Conservation (phyloP, 75 land plant genomes). For the Selaginella moellendorffii region DNA sequence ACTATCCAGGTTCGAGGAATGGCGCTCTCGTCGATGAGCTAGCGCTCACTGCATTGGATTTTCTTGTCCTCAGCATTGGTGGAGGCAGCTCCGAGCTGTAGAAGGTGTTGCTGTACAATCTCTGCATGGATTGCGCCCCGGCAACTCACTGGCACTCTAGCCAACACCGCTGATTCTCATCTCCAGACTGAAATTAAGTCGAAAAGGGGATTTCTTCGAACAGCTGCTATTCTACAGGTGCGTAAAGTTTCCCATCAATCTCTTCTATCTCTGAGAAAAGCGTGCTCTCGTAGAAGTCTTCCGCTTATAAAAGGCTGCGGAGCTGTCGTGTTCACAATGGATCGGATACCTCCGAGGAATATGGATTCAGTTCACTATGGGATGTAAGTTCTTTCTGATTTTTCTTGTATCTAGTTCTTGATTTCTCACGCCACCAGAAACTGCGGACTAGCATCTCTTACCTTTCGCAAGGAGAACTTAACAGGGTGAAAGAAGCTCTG, state of each 20-base stretch:
- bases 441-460: slow-evolving; percentile 60
- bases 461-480: slow-evolving; percentile 48
- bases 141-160: slow-evolving; percentile 56
- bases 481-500: slow-evolving; percentile 52
- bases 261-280: too few relatives aligned
- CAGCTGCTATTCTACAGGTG: slow-evolving; percentile 4
- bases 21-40: too few relatives aligned
- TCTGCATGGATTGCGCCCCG: slow-evolving; percentile 77
- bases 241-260: background rate
- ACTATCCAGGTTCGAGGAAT: too few relatives aligned
- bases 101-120: slow-evolving; percentile 38
- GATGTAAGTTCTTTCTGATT: background rate
- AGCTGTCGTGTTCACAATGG: background rate
- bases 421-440: slow-evolving; percentile 32
- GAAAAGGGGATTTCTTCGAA: background rate
- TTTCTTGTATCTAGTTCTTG: background rate
- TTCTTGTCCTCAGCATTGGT: too few relatives aligned
- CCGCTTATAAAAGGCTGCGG: background rate
- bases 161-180: slow-evolving; percentile 47
- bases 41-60: too few relatives aligned
- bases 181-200: slow-evolving; percentile 7
- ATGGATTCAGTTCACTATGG: background rate
- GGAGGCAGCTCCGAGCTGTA: too few relatives aligned
- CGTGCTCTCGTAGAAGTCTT: background rate
- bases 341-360: slow-evolving; percentile 1